Conservation (phyloP, 164 flowering plant species). For the Berberis thunbergii region DNA sequence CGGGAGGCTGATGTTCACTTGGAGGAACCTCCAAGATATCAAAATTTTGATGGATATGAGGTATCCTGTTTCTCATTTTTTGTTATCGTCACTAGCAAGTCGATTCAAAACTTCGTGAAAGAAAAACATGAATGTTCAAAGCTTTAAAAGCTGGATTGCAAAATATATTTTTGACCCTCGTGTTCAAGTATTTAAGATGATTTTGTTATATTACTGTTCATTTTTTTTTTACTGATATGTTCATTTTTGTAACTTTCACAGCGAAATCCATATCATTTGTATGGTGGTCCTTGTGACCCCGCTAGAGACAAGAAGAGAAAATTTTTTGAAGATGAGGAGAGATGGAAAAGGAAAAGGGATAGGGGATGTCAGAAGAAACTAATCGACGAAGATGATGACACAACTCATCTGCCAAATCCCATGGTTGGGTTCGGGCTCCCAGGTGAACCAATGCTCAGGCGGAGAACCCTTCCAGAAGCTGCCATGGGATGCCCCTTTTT, state of each 20-base stretch:
- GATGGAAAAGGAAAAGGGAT: conserved; percentile 2
- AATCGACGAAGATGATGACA: conserved; percentile 1
- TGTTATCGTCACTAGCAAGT: background rate
- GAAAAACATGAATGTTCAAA: background rate
- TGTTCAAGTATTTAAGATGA: background rate
- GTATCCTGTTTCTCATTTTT: conserved; percentile 13
- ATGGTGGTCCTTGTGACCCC: background rate
- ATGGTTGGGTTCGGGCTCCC: conserved; percentile 36
- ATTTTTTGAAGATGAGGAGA: conserved; percentile 6
- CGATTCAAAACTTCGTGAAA: background rate
- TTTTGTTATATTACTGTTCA: background rate
- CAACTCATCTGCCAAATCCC: conserved; percentile 9
- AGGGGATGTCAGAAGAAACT: background rate
- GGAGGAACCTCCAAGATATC: conserved; percentile 8
- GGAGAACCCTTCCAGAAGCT: conserved; percentile 47
- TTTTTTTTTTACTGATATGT: too few relatives aligned
- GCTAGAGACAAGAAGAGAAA: conserved; percentile 10
- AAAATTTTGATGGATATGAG: conserved; percentile 23
- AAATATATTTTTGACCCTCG: too few relatives aligned
- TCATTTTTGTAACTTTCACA: background rate
- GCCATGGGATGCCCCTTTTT: conserved; percentile 79
- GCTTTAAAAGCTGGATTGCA: too few relatives aligned
- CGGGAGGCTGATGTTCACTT: conserved; percentile 40
- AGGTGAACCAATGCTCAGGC: conserved; percentile 2
- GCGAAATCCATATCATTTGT: conserved; percentile 2